These are phyloP conservation scores for Taphrina deformans DNA, from an alignment of 1,139 yeast species.

Conservation along the genomic window DNA sequence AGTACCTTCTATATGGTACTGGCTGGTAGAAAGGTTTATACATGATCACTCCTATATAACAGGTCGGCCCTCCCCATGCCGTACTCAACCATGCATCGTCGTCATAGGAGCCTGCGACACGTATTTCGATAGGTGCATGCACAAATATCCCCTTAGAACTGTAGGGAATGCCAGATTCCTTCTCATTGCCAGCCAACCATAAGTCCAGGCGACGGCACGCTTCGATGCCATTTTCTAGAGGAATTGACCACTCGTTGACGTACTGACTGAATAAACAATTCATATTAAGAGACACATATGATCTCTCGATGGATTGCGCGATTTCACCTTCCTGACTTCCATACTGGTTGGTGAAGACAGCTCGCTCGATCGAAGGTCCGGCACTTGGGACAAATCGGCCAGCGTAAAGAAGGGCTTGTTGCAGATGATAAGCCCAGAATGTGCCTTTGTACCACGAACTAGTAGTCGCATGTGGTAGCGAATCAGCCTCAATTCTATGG, in stretches of 20 bases:
- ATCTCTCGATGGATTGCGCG: constrained; percentile 67
- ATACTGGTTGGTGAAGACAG: constrained; percentile 81
- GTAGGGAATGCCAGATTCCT: constrained; percentile 63
- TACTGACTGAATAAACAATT: constrained; percentile 92
- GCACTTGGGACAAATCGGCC: constrained; percentile 69
- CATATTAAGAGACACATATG: constrained; percentile 88
- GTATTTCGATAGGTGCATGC: constrained; percentile 93
- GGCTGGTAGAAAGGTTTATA: constrained; percentile 83
- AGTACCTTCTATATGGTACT: constrained; percentile 80
- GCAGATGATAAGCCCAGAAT: constrained; percentile 54
- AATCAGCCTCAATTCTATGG: constrained; percentile 61
- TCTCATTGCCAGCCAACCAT: constrained; percentile 52
- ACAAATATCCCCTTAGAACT: constrained; percentile 65
- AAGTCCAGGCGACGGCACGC: constrained; percentile 51
- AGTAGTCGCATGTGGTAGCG: constrained; percentile 71
- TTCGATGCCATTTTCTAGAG: constrained; percentile 72
- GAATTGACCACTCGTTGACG: constrained; percentile 96
- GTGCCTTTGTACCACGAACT: constrained; percentile 75
- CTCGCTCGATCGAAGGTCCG: constrained; percentile 80
- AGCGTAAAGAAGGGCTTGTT: constrained; percentile 66
- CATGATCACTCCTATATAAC: constrained; percentile 91
- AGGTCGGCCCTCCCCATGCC: constrained; percentile 58
- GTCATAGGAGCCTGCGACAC: constrained; percentile 58
- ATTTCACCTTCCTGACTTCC: constrained; percentile 57
- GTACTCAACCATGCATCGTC: constrained; percentile 50